Evolutionary conservation across 2,329 filamentous ascomycete species (phyloP), one percentile per base, ranked within the genome.

Genomic region (Aureobasidium subglaciale): DNA sequence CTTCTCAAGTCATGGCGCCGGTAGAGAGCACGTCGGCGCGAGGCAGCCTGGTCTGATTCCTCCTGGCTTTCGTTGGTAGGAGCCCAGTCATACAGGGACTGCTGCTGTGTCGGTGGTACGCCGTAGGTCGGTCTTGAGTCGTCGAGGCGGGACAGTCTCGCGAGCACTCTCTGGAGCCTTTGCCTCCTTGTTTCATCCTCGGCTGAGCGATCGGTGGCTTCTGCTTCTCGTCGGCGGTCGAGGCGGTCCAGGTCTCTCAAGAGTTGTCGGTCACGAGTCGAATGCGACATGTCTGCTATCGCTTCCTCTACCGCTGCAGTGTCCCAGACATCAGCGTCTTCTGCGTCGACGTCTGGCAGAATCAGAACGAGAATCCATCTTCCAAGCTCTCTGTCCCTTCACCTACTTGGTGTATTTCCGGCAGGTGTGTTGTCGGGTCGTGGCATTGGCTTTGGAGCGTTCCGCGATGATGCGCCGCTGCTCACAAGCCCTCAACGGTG

Each of bases 21-120:
- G 40, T 70, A 69, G 38, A 70, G 55, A 60, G 72, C 68, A 30
- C 67, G 67, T 49, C 70, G 63, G 13, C 68, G 66, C 45, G 73
- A 68, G 48, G 73, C 63, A 58, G 74, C 72, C 54, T 66, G 65
- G 15, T 66, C 65, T 50, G 71, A 67, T 9, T 58, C 59, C 53
- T 66, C 65, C 43, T 61, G 59, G 53, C 67, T 64, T 49, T 70
- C 64, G 35, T 63, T 65, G n/a, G 64, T 73, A 9, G 80, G 80
- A 30, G 80, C 79, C 81, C 81, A 84, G 65, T 82, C 80, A 67
- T 84, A 83, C 40, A 83, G 68, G 54, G 71, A 76, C 62, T 81
- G 79, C 59, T 75, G 68, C 61, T 74, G 75, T 16, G 80, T 65
- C n/a, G 64, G 64, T 24, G 67, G 77, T 8, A 77, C 74, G 57